These are phyloP conservation scores for Phytopythium aichiense DNA, from an alignment of 352 stramenopile genomes.

Conservation along the genomic window DNA sequence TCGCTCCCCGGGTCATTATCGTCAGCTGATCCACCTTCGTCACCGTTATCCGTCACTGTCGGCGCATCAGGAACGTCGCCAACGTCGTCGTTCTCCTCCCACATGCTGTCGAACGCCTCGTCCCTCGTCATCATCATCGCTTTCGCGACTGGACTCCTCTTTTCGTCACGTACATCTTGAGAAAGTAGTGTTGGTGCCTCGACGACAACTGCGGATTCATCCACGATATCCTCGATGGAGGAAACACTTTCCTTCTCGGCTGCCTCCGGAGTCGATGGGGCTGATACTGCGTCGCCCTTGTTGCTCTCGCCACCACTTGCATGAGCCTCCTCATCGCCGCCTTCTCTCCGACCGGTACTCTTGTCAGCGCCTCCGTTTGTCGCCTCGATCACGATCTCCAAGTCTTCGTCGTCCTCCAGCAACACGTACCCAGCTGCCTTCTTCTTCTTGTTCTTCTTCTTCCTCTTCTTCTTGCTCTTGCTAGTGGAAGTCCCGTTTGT, in stretches of 20 bases:
- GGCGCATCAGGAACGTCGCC: constrained; percentile 13
- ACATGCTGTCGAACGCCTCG: constrained; percentile 80
- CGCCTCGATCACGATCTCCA: constrained; percentile 8
- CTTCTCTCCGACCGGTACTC: no score
- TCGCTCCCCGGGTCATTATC: background rate
- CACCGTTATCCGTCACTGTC: background rate
- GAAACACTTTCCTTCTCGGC: background rate
- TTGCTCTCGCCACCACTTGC: background rate
- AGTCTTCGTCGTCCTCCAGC: constrained; percentile 39
- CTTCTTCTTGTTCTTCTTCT: constrained; percentile 60
- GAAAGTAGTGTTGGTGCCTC: background rate
- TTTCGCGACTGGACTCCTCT: background rate
- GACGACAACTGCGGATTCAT: background rate
- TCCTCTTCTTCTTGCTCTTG: constrained; percentile 74
- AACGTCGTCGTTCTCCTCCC: constrained; percentile 46
- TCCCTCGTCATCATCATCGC: constrained; percentile 47
- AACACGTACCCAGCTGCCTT: constrained; percentile 32
- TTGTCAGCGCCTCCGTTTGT: constrained; percentile 3
- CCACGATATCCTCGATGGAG: no score
- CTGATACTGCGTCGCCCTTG: background rate
- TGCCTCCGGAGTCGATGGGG: background rate
- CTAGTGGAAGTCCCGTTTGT: constrained; percentile 7
- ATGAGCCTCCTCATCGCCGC: background rate
- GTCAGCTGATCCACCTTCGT: background rate
- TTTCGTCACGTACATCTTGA: background rate